A percentile compares a stretch with the other conserved stretches of the same genome.
phyloP scores from a whole-genome alignment of 306 rosid genomes.

The Bauhinia variegata region DNA sequence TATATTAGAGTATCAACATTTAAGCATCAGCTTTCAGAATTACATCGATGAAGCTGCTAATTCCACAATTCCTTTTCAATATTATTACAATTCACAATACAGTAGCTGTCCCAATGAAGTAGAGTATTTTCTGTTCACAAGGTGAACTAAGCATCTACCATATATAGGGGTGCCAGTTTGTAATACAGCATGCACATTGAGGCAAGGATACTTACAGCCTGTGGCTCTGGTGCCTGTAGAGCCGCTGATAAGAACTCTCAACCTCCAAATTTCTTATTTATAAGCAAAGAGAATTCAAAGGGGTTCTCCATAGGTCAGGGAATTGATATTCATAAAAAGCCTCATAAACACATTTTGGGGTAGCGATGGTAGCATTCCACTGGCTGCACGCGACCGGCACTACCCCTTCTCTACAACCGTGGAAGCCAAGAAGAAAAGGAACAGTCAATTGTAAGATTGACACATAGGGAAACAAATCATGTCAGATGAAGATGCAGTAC shows the following conservation, averaged over 20 bases:
- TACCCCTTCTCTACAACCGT: conserved; percentile 86
- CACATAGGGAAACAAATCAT: conserved; percentile 2
- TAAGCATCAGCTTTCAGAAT: conserved; percentile 3
- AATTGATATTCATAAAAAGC: conserved; percentile 95
- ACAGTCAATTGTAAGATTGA: conserved; percentile 28
- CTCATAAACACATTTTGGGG: conserved; percentile 79
- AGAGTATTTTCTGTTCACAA: not conserved
- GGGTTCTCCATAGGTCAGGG: conserved; percentile 95
- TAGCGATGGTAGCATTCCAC: conserved; percentile 96
- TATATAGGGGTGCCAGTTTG: not conserved
- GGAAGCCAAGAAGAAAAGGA: conserved; percentile 27
- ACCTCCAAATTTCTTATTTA: conserved; percentile 98
- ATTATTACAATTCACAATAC: not conserved
- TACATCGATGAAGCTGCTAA: conserved; percentile 16
- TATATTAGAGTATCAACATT: not conserved
- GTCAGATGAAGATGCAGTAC: conserved; percentile 11
- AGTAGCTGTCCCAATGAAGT: conserved; percentile 8
- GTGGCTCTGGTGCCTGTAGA: conserved; percentile 83
- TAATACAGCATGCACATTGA: not conserved
- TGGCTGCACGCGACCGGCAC: conserved; percentile 99
- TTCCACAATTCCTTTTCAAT: conserved; percentile 1
- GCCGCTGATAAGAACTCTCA: conserved; percentile 86
- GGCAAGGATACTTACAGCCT: conserved; percentile 62
- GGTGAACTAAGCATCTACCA: not conserved
- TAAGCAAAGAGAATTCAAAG: conserved; percentile 94